Base-by-base conservation (phyloP, 257 asterid species). In the Solanum etuberosum region DNA sequence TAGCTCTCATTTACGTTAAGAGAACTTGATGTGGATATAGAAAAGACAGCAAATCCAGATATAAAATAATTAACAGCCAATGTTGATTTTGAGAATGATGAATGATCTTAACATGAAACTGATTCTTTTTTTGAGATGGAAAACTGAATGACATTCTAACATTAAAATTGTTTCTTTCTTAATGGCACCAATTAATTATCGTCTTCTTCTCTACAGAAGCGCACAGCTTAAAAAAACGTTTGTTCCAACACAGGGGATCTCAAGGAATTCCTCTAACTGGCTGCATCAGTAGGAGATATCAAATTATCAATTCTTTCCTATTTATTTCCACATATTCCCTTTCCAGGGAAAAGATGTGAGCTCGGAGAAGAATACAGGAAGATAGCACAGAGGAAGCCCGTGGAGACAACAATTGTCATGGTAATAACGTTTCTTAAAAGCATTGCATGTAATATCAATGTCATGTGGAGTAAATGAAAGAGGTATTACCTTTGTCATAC, bases 401-500 rank as follows among this genome's bases (percentile, higher is more conserved):
- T 76, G 57, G 57, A 76, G 59, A 40, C 57, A 76, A 40, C 23
- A 76, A 76, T 43, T 5, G n/a, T 6, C 83, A 42, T 13, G 37
- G 37, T 78, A 7, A 27, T 27, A 78, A 4, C 0, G 82, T n/a
- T 35, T 14, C 51, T 20, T 16, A 65, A 31, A 43, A 32, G 48
- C 29, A 43, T 23, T 40, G 42, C 25, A 40, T 23, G 37, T 27
- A 86, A 38, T 40, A 86, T 16, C 51, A 82, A 43, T 61, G 42
- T 25, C 9, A 43, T 57, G 20, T 11, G 82, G 67, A 83, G 34
- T 78, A 29, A 61, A 23, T 70, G 34, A 77, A 70, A 71, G 67
- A 78, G 67, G 46, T 78, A 37, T 11, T 90, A 95, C 98, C 96
- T 91, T 94, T 95, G 85, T 95, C 97, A 83, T 92, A 95, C 84